Percentiles rank a stretch among this genome's conserved stretches.
Evolutionary conservation across 23 red algal species (phyloP).

Genomic region (Gracilaria domingensis): DNA sequence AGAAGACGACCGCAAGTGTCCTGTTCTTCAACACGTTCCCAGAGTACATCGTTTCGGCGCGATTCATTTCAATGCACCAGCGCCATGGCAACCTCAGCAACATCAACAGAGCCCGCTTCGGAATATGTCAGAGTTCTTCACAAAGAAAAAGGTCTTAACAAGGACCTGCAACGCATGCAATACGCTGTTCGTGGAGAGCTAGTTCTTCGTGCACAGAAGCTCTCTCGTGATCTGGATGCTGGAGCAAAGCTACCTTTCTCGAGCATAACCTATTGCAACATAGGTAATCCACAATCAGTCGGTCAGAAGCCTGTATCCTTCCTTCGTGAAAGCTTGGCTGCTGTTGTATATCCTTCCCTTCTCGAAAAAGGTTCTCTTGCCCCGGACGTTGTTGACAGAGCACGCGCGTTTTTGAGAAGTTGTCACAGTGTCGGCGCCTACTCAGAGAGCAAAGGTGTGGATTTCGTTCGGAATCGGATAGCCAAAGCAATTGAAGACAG

Average conservation of each 20-base stretch:
- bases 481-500: conserved; percentile 74
- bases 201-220: conserved; percentile 70
- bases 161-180: conserved; percentile 67
- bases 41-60: background rate
- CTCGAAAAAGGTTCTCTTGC: conserved; percentile 60
- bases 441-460: conserved; percentile 81
- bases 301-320: conserved; percentile 88
- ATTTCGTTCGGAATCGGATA: conserved; percentile 72
- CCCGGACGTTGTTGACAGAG: conserved; percentile 73
- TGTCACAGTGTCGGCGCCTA: conserved; percentile 88
- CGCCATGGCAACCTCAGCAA: background rate
- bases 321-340: conserved; percentile 83
- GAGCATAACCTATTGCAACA: conserved; percentile 84
- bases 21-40: background rate
- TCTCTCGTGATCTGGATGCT: conserved; percentile 9
- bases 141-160: conserved; percentile 50
- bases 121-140: conserved; percentile 62
- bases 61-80: background rate
- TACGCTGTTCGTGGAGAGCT: conserved; percentile 95
- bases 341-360: conserved; percentile 75
- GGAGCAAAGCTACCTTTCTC: conserved; percentile 70
- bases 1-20: background rate
- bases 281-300: conserved; percentile 94
- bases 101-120: background rate
- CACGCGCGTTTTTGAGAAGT: conserved; percentile 44